Base-by-base conservation (phyloP, 495 filamentous ascomycete species). In the Tuber brumale region DNA sequence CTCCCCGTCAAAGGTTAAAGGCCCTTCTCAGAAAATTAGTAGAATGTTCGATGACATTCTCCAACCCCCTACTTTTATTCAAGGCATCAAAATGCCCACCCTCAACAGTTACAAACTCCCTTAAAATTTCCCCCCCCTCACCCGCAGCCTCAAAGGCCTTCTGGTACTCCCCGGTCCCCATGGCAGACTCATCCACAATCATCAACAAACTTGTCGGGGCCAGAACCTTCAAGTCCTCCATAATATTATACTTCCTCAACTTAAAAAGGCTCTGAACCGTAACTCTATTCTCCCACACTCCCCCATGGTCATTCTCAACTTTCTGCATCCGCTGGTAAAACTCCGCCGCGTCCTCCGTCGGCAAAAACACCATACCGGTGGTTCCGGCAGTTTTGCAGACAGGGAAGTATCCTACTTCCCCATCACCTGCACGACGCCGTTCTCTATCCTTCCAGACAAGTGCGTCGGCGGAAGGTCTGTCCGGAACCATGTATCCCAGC, bases 131-230 rank as follows among this genome's bases (percentile, higher is more conserved):
- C 6, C 41, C 69, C 37, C 21, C 48, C 21, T 72, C 45, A 39
- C 39, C 70, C 44, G 43, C 74, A 3, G 45, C 21, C 14, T 43
- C 19, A 23, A 71, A 61, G 10, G 3, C 69, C 27, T 16, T 35
- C 57, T 16, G 27, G 31, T 31, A 14, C 57, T 35, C 4, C 27
- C 57, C 57, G 16, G 27, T 35, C 42, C 23, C 48, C 23, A 46
- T n/a, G 35, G 43, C 37, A 31, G 35, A 45, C 23, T 39, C 74
- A 73, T 70, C 69, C 21, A 45, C 46, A 31, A 77, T 31, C 74
- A 80, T 79, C 71, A 81, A 81, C 80, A 73, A 75, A 8, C 69
- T 70, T 16, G 74, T 75, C 9, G 74, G 74, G 8, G 69, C 69
- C 44, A 75, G 31, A 21, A 19, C 9, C 18, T 45, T 23, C 27